Evolutionary conservation across 2,329 filamentous ascomycete genomes (phyloP), one percentile per base, ranked within the genome.

Genomic region (Claviceps citrina): DNA sequence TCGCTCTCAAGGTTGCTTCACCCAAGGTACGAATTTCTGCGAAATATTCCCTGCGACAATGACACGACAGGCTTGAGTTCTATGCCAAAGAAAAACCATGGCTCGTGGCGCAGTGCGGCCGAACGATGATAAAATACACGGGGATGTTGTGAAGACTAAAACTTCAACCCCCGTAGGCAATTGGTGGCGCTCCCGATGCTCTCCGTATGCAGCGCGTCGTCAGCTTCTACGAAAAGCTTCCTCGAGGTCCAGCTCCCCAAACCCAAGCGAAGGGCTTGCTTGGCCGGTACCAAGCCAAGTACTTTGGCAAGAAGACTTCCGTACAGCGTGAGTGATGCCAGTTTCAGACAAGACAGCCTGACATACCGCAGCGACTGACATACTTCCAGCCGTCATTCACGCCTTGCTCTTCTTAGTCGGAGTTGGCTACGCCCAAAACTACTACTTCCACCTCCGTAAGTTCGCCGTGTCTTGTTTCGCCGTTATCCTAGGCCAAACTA

Each of bases 371-470:
- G 42, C 49, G 27, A 52, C 45, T 16, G 41, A 43, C 40, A 59
- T 26, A 37, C 15, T 41, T 44, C 3, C 37, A 98, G 91, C 91
- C 49, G 76, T 98, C 58, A 71, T 93, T 55, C 91, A 98, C 66
- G 72, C 78, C 54, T 81, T 98, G 55, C 78, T 73, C 53, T 70
- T 76, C 59, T 68, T 98, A 47, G 67, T 94, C 50, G 65, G 76
- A 50, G 61, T 96, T 53, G 89, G 91, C 57, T 98, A 98, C 67
- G 83, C 82, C 55, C 85, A 96, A 70, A 87, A 94, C 71, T 98
- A 98, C 80, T 96, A 98, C 77, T 96, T 93, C 84, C 93, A 98
- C 70, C 76, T 98, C 58, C 85, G 91, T 98, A 79, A 66, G 84
- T 78, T 41, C n/a, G 42, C 16, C 47, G 49, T 36, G 10, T 26